Base-by-base conservation (phyloP, 1,139 yeast species). In the Torulaspora globosa region DNA sequence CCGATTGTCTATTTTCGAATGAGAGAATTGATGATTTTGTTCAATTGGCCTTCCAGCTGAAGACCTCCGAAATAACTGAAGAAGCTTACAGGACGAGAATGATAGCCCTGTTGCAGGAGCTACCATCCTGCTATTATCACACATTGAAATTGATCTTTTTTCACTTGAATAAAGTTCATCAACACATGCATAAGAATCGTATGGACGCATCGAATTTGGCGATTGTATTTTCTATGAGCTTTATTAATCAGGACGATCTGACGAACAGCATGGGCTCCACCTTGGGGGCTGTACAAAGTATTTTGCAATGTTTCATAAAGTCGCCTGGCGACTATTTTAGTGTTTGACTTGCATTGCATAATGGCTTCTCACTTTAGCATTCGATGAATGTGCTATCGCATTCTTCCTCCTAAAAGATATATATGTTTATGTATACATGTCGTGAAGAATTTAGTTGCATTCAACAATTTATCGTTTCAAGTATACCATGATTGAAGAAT, bases 171-270 rank as follows among this genome's bases (percentile, higher is more conserved):
- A 74, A 69, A 48, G 81, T 86, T 7, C 77, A 81, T 39, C 70
- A 70, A 48, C 76, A 76, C 58, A 79, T 82, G 43, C 80, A 73
- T n/a, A 67, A 67, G 35, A 86, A 86, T 68, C 78, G 81, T 59
- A 86, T 86, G 95, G 84, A 82, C 50, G 76, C 89, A 3, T 82
- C 85, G 7, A 86, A 86, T 60, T 69, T 86, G 58, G 92, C 95
- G 9, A 86, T 89, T 47, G 95, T 86, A 6, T 78, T 78, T 56
- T 74, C 82, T 3, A 78, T 78, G 80, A 75, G 80, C 62, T 75
- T 78, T 55, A 63, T 78, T 39, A 66, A 67, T 50, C 71, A 68
- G 53, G 73, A 69, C 33, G 67, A 66, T 47, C 53, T 70, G 32
- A 70, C 70, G 9, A 58, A 58, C 19, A 67, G 71, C 39, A 69